phyloP scores from a whole-genome alignment of 768 basidiomycete genomes.

The Tephrocybe sp. region DNA sequence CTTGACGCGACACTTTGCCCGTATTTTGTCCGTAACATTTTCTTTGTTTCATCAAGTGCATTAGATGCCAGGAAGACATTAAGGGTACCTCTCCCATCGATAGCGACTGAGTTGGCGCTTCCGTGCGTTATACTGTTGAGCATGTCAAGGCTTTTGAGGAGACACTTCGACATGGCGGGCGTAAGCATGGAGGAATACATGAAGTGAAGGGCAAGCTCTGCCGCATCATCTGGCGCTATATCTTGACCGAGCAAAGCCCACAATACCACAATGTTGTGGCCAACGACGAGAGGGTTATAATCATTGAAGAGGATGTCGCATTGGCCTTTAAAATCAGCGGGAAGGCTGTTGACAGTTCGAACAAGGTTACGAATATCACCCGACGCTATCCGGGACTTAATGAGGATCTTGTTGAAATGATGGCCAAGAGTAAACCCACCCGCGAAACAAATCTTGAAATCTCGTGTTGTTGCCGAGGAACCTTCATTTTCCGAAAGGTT shows the following conservation, averaged over 20 bases:
- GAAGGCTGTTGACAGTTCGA: constrained; percentile 27
- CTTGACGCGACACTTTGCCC: constrained; percentile 19
- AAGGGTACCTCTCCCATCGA: constrained; percentile 24
- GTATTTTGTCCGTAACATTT: constrained; percentile 27
- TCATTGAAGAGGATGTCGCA: constrained; percentile 26
- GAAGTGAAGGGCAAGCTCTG: constrained; percentile 31
- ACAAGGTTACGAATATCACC: constrained; percentile 32
- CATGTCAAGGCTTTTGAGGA: constrained; percentile 21
- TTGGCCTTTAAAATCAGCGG: constrained; percentile 20
- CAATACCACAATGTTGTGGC: constrained; percentile 24
- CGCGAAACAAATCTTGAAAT: constrained; percentile 27
- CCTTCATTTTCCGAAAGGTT: constrained; percentile 10
- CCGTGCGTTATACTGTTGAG: constrained; percentile 18
- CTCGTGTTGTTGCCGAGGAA: too few relatives aligned
- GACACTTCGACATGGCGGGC: constrained; percentile 21
- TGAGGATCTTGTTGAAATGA: neutral
- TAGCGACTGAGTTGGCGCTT: constrained; percentile 16
- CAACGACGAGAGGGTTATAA: constrained; percentile 20
- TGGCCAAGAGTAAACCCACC: constrained; percentile 17
- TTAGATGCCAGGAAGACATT: constrained; percentile 14
- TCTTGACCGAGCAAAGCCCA: constrained; percentile 25
- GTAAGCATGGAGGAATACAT: constrained; percentile 34
- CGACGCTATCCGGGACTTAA: constrained; percentile 19
- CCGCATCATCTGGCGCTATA: constrained; percentile 25
- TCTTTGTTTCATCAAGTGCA: constrained; percentile 18